phyloP scores from a whole-genome alignment of 1,139 yeast genomes.

The Hyphopichia burtonii region DNA sequence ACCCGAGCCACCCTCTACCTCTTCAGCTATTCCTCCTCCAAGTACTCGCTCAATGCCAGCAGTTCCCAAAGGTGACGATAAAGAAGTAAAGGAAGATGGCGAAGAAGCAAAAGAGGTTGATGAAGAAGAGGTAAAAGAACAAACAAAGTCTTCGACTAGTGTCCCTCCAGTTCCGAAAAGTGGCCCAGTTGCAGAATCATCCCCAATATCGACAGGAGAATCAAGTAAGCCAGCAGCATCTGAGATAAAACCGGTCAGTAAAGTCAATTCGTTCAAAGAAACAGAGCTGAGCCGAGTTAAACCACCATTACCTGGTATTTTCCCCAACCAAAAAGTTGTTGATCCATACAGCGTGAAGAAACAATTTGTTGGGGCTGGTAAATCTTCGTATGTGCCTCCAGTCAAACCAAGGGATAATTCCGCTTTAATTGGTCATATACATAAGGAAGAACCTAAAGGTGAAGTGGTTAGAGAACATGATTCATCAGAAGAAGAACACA shows the following conservation, averaged over 20 bases:
- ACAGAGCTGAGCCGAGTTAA: slow-evolving; percentile 6
- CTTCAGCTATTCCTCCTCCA: slow-evolving; percentile 5
- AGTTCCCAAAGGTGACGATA: slow-evolving; percentile 5
- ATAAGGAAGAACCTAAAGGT: slow-evolving; percentile 24
- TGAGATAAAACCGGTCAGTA: slow-evolving; percentile 7
- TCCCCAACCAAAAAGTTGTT: slow-evolving; percentile 27
- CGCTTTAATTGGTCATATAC: slow-evolving; percentile 26
- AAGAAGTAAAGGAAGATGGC: slow-evolving; percentile 3
- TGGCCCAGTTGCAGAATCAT: slow-evolving; percentile 6
- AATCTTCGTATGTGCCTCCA: slow-evolving; percentile 46
- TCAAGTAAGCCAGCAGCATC: slow-evolving; percentile 1
- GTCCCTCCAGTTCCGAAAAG: background rate
- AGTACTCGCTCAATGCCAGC: slow-evolving; percentile 9
- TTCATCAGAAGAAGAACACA: slow-evolving; percentile 15
- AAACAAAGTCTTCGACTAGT: background rate
- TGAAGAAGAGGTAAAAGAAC: background rate
- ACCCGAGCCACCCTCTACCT: slow-evolving; percentile 10
- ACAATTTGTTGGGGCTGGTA: slow-evolving; percentile 41
- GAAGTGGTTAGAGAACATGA: slow-evolving; percentile 12
- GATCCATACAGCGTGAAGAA: slow-evolving; percentile 47
- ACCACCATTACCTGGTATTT: slow-evolving; percentile 23
- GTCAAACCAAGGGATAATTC: slow-evolving; percentile 44
- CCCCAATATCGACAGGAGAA: background rate
- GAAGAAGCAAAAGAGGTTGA: slow-evolving; percentile 4
- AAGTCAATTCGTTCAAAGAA: slow-evolving; percentile 1